These are phyloP conservation scores for Hymenoscyphus linearis DNA, from an alignment of 2,329 filamentous ascomycete genomes.

Conservation along the genomic window DNA sequence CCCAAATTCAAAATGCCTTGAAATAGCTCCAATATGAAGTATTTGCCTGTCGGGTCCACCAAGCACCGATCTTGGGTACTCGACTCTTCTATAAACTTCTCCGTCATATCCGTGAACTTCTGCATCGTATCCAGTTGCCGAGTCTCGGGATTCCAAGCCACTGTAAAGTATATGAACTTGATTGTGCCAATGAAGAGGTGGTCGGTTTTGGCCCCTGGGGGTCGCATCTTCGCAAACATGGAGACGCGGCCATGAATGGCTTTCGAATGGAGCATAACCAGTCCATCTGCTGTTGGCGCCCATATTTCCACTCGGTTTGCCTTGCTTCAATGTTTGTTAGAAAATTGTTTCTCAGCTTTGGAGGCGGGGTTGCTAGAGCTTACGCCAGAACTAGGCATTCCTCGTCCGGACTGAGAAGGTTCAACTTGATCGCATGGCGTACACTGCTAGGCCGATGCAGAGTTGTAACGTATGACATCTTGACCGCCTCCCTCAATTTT, in stretches of 20 bases:
- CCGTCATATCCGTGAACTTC: conserved; percentile 47
- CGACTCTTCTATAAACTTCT: conserved; percentile 65
- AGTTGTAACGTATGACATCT: conserved; percentile 90
- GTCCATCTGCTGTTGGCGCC: conserved; percentile 57
- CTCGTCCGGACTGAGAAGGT: conserved; percentile 66
- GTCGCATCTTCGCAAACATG: conserved; percentile 75
- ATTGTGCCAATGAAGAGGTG: conserved; percentile 91
- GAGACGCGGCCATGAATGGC: conserved; percentile 80
- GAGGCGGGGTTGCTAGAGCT: conserved; percentile 32
- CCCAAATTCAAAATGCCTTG: conserved; percentile 63
- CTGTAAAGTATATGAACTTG: conserved; percentile 82
- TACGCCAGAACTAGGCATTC: conserved; percentile 87
- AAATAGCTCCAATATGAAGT: conserved; percentile 62
- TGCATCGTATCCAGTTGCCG: conserved; percentile 45
- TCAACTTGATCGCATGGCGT: conserved; percentile 77
- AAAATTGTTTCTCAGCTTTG: conserved; percentile 14
- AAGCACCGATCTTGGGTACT: conserved; percentile 79
- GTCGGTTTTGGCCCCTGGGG: conserved; percentile 68
- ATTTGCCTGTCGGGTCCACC: conserved; percentile 72
- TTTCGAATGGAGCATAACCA: conserved; percentile 62
- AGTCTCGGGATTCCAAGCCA: conserved; percentile 68
- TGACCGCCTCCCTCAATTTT: conserved; percentile 1
- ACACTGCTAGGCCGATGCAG: conserved; percentile 91
- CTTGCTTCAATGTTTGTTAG: conserved; percentile 49
- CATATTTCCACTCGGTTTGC: conserved; percentile 84